A percentile compares a stretch with the other conserved stretches of the same genome.
These are phyloP conservation scores for Funneliformis geosporum DNA, from an alignment of 192 early-diverging fungal genomes.

Conservation along the genomic window DNA sequence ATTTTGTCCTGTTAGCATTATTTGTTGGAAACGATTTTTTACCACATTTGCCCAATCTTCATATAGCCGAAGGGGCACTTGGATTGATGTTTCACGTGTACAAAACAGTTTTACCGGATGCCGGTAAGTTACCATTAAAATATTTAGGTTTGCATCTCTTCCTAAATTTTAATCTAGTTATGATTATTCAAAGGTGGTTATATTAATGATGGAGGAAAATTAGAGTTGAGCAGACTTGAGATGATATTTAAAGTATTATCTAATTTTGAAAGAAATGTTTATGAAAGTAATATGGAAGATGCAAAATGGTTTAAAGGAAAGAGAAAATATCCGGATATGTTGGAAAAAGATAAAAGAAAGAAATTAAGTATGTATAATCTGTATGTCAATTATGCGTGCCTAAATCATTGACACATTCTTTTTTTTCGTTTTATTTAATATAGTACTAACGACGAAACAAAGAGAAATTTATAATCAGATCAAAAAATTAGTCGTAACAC, in stretches of 20 bases:
- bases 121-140: background rate
- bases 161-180: conserved; percentile 38
- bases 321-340: background rate
- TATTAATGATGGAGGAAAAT: conserved; percentile 81
- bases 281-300: conserved; percentile 51
- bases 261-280: conserved; percentile 53
- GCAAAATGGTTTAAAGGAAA: conserved; percentile 51
- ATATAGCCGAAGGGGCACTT: conserved; percentile 90
- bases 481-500: conserved; percentile 48
- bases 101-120: conserved; percentile 59
- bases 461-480: conserved; percentile 51
- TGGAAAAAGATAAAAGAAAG: conserved; percentile 18
- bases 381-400: background rate
- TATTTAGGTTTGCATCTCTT: background rate
- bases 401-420: background rate
- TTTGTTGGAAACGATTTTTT: conserved; percentile 99
- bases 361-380: conserved; percentile 13
- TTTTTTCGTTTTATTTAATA: background rate
- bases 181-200: conserved; percentile 69
- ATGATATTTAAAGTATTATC: conserved; percentile 63
- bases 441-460: conserved; percentile 55
- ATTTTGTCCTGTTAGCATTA: conserved; percentile 90
- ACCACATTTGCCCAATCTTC: conserved; percentile 89
- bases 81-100: conserved; percentile 70
- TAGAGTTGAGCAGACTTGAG: conserved; percentile 61